Percentiles rank a stretch among this genome's conserved stretches.
phyloP scores from a whole-genome alignment of 345 rosid species.

The Hibiscus tridactylites region DNA sequence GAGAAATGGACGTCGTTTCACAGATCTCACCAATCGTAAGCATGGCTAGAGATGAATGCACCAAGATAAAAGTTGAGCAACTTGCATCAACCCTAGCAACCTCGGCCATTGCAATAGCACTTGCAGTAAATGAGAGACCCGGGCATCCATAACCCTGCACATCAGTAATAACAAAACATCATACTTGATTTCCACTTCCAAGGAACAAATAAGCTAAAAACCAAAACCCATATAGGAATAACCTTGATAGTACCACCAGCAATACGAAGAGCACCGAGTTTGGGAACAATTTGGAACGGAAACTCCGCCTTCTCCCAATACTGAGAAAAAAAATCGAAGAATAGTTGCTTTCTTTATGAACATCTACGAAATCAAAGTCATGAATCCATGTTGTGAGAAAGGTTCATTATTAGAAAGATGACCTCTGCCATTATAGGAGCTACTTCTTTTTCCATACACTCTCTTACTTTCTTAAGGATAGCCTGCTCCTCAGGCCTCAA shows the following conservation, averaged over 20 bases:
- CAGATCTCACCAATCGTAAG: conserved; percentile 76
- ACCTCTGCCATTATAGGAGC: conserved; percentile 91
- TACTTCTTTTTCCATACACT: conserved; percentile 84
- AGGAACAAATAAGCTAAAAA: background rate
- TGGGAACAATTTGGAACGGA: conserved; percentile 79
- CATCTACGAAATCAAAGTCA: background rate
- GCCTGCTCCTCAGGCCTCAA: conserved; percentile 74
- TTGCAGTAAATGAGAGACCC: conserved; percentile 65
- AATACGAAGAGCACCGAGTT: conserved; percentile 50
- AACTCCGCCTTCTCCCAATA: conserved; percentile 98
- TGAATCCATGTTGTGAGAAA: background rate
- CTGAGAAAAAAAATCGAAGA: conserved; percentile 25
- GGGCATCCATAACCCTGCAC: conserved; percentile 92
- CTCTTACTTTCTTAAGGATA: conserved; percentile 53
- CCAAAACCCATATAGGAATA: background rate
- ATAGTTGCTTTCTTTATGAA: background rate
- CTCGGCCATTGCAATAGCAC: conserved; percentile 65
- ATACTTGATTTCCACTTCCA: background rate
- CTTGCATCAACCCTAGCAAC: conserved; percentile 98
- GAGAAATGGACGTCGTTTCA: background rate
- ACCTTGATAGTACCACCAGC: conserved; percentile 95
- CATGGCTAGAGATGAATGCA: conserved; percentile 77
- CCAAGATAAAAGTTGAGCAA: conserved; percentile 76
- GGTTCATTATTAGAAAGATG: conserved; percentile 28
- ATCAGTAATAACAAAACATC: conserved; percentile 19